Conservation (phyloP, 2,329 filamentous ascomycete species). For the Colletotrichum coccodes region DNA sequence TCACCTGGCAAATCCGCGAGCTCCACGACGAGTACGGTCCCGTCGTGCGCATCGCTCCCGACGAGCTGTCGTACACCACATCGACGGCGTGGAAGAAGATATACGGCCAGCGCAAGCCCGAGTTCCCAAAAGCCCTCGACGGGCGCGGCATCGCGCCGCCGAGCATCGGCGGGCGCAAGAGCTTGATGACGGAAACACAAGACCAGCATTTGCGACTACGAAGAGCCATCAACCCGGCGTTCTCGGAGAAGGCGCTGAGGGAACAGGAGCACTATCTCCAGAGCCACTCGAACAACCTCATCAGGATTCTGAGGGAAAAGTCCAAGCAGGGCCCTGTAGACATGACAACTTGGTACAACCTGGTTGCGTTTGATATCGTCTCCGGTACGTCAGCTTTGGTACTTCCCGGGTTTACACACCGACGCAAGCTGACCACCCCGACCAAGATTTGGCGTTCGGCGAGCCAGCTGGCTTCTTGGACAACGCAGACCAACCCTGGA, state of each 20-base stretch:
- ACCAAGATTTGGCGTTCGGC: background rate
- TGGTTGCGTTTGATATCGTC: background rate
- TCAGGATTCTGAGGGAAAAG: slow-evolving; percentile 30
- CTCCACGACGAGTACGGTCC: slow-evolving; percentile 38
- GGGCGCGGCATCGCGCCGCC: slow-evolving; percentile 3
- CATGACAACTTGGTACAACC: background rate
- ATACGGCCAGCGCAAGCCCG: slow-evolving; percentile 39
- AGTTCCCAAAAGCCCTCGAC: slow-evolving; percentile 5
- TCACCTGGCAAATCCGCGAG: slow-evolving; percentile 31
- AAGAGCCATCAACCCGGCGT: slow-evolving; percentile 39
- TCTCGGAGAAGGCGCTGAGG: slow-evolving; percentile 40
- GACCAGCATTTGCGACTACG: slow-evolving; percentile 34
- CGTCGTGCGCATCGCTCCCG: slow-evolving; percentile 51
- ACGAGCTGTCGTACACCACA: slow-evolving; percentile 49
- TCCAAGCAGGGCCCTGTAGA: background rate
- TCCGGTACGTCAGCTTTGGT: background rate
- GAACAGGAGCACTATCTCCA: slow-evolving; percentile 41
- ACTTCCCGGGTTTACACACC: background rate
- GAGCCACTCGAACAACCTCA: slow-evolving; percentile 38
- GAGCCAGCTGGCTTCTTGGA: background rate
- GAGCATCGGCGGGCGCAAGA: background rate
- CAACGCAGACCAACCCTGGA: background rate
- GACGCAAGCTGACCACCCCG: background rate
- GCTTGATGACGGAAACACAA: background rate
- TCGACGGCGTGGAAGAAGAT: slow-evolving; percentile 50